phyloP scores from a whole-genome alignment of 2,329 filamentous ascomycete species.

The Emmonsia crescens region DNA sequence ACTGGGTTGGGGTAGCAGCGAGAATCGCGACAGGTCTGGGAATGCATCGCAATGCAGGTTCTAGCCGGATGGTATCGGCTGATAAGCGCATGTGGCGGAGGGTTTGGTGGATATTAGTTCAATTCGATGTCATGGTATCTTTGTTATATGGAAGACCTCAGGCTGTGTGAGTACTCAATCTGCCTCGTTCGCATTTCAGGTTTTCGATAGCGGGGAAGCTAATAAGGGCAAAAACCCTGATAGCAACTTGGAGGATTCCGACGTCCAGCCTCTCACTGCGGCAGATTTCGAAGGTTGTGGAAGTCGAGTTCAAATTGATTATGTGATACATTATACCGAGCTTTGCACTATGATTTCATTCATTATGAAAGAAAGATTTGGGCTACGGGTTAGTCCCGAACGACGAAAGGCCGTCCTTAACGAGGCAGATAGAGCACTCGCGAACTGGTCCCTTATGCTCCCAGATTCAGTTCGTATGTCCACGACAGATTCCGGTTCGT shows the following conservation, averaged over 20 bases:
- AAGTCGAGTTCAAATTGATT: slow-evolving; percentile 33
- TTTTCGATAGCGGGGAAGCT: neutral
- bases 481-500: slow-evolving; percentile 32
- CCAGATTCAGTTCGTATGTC: slow-evolving; percentile 32
- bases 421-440: slow-evolving; percentile 32
- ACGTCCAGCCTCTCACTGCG: slow-evolving; percentile 36
- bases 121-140: slow-evolving; percentile 35
- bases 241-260: slow-evolving; percentile 41
- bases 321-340: slow-evolving; percentile 39
- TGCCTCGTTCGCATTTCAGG: neutral
- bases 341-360: slow-evolving; percentile 42
- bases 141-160: slow-evolving; percentile 42
- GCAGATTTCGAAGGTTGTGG: slow-evolving; percentile 41
- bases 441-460: slow-evolving; percentile 33
- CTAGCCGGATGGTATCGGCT: slow-evolving; percentile 30
- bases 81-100: slow-evolving; percentile 36
- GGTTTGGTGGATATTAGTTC: slow-evolving; percentile 35
- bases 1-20: slow-evolving; percentile 44
- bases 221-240: slow-evolving; percentile 2
- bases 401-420: slow-evolving; percentile 32
- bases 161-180: slow-evolving; percentile 31
- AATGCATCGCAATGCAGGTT: slow-evolving; percentile 40
- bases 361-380: slow-evolving; percentile 33
- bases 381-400: slow-evolving; percentile 29
- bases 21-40: slow-evolving; percentile 44